These are phyloP conservation scores for Penicillium canescens DNA, from an alignment of 495 filamentous ascomycete species.

Conservation along the genomic window DNA sequence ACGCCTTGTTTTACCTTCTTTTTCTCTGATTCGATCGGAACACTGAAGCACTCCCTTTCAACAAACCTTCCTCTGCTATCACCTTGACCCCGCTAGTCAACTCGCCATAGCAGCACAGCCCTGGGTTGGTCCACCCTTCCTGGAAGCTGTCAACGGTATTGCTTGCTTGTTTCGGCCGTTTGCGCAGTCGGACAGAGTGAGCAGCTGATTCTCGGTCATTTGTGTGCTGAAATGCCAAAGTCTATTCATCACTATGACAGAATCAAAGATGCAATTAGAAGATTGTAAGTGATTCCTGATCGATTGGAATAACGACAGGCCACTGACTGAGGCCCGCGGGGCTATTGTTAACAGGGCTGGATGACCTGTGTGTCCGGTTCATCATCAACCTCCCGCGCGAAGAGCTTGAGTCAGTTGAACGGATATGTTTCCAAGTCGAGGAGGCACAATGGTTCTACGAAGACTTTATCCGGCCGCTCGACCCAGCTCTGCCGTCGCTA, in stretches of 20 bases:
- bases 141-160: constrained; percentile 29
- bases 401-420: constrained; percentile 84
- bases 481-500: constrained; percentile 81
- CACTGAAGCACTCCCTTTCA: background rate
- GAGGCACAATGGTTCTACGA: constrained; percentile 99
- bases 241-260: constrained; percentile 61
- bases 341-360: constrained; percentile 64
- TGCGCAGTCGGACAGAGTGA: constrained; percentile 7
- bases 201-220: background rate
- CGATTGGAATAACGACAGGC: constrained; percentile 2
- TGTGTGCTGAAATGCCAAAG: constrained; percentile 45
- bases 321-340: constrained; percentile 9
- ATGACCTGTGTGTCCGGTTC: constrained; percentile 93
- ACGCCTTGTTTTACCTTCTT: constrained; percentile 8
- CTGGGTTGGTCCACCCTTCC: constrained; percentile 32
- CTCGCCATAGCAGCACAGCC: constrained; percentile 16
- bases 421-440: constrained; percentile 97
- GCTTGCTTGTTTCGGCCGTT: constrained; percentile 27
- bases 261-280: constrained; percentile 80
- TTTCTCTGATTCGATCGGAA: constrained; percentile 3
- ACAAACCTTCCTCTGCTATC: background rate
- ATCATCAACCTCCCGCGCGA: constrained; percentile 92
- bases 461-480: constrained; percentile 91
- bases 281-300: constrained; percentile 64
- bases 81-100: background rate